Conservation (phyloP, 495 filamentous ascomycete species). For the Penicillium riverlandense region DNA sequence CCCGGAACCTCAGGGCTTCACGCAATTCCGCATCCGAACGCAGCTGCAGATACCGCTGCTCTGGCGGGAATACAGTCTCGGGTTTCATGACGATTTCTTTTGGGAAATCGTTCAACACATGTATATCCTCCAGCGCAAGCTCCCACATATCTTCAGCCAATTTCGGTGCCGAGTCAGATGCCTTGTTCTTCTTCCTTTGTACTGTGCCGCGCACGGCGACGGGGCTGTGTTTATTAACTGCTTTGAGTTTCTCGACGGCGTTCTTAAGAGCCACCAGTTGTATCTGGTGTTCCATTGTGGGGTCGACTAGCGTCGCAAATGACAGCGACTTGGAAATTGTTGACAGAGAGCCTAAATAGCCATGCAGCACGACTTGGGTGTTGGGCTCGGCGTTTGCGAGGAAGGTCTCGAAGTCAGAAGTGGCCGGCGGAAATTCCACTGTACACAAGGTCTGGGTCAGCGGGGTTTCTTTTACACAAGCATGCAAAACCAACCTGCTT, state of each 20-base stretch:
- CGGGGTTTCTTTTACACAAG: too few relatives aligned
- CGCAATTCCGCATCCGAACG: slow-evolving; percentile 59
- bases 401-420: slow-evolving; percentile 41
- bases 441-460: background rate
- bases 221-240: slow-evolving; percentile 42
- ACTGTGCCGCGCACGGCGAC: slow-evolving; percentile 45
- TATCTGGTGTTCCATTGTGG: slow-evolving; percentile 38
- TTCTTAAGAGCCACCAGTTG: slow-evolving; percentile 47
- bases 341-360: slow-evolving; percentile 59
- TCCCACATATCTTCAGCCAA: slow-evolving; percentile 42
- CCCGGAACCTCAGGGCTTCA: slow-evolving; percentile 54
- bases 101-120: slow-evolving; percentile 67
- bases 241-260: slow-evolving; percentile 39
- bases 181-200: slow-evolving; percentile 34
- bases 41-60: slow-evolving; percentile 78
- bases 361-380: slow-evolving; percentile 55
- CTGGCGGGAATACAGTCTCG: slow-evolving; percentile 61
- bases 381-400: slow-evolving; percentile 30
- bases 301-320: slow-evolving; percentile 57
- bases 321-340: slow-evolving; percentile 59
- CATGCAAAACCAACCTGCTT: slow-evolving; percentile 30
- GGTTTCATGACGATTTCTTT: slow-evolving; percentile 66
- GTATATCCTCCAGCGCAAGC: slow-evolving; percentile 55
- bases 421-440: slow-evolving; percentile 49
- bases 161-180: slow-evolving; percentile 12